Evolutionary conservation across 2,329 filamentous ascomycete species (phyloP), one percentile per base, ranked within the genome.

Genomic region (Ophiostoma ips): DNA sequence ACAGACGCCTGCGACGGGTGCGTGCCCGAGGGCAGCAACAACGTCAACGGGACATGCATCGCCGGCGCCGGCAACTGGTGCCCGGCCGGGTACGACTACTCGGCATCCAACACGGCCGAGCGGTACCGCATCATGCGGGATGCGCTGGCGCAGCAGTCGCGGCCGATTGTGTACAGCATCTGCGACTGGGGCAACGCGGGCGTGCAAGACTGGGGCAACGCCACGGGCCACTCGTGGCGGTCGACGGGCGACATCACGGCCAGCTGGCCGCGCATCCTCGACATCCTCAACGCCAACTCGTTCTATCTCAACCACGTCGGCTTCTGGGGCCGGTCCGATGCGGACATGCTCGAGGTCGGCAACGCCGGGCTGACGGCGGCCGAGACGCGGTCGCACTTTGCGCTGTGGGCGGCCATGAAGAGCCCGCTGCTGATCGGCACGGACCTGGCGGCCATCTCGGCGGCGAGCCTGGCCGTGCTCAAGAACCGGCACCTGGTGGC

Each of bases 321-420:
- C 31, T 76, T 75, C 54, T 73, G 69, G 61, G 68, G 70, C 11
- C 68, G 70, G 55, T 70, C 68, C 5, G 73, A 77, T 53, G 63
- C 66, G 11, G 71, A 75, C 49, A 73, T 74, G 66, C 64, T 68
- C 8, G 71, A 74, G 56, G 63, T 76, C 7, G 72, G 72, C 19
- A 76, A 75, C 55, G 68, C 66, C 0, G 60, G 69, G 19, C 59
- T 75, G 41, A 72, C 68, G 0, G 35, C 61, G 1, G 65, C 63
- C 1, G 71, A 76, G 61, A 67, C 67, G 31, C 62, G 70, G 16
- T 67, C 68, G 2, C 72, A 76, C 55, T 75, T 75, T 55, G 68
- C 69, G 4, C 58, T 75, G 5, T 76, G 73, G 73, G 69, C 68
- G 0, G 64, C 65, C 1, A 66, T 75, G 62, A 75, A 73, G 57